Evolutionary conservation across 306 rosid species (phyloP).

Genomic region (Hippophae gyantsensis): DNA sequence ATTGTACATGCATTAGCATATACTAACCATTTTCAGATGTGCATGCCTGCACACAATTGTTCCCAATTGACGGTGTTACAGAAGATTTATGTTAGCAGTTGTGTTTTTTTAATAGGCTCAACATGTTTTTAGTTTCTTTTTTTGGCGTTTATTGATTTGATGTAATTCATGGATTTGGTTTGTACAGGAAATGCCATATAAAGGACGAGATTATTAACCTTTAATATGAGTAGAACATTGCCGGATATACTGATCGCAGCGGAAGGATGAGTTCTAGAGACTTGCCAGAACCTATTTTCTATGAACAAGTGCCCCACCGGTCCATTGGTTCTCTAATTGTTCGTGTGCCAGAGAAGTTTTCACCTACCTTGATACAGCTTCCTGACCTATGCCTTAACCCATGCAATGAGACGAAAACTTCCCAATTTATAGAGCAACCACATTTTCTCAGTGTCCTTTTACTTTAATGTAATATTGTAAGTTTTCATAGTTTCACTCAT

Average conservation of each 20-base stretch:
- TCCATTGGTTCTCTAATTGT: background rate
- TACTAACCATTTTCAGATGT: too few relatives aligned
- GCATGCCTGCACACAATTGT: too few relatives aligned
- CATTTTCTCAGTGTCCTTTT: too few relatives aligned
- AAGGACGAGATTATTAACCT: slow-evolving; percentile 66
- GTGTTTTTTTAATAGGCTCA: background rate
- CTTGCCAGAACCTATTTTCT: slow-evolving; percentile 1
- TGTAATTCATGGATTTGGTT: slow-evolving; percentile 1
- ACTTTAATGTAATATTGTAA: too few relatives aligned
- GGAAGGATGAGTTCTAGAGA: slow-evolving; percentile 3
- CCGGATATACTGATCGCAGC: slow-evolving; percentile 11
- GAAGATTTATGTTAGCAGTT: too few relatives aligned
- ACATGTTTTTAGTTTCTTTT: background rate
- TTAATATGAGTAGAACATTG: slow-evolving; percentile 13
- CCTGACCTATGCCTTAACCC: slow-evolving; percentile 14
- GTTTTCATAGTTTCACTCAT: too few relatives aligned
- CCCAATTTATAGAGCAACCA: slow-evolving; percentile 6
- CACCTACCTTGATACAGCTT: slow-evolving; percentile 9
- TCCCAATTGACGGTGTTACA: too few relatives aligned
- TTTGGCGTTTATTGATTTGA: background rate
- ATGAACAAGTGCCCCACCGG: slow-evolving; percentile 5
- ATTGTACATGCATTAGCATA: too few relatives aligned
- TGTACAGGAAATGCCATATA: slow-evolving; percentile 70
- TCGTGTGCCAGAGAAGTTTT: slow-evolving; percentile 22
- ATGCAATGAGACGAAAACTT: slow-evolving; percentile 20